These are phyloP conservation scores for Heliocybe sulcata DNA, from an alignment of 1,284 basidiomycete species.

Conservation along the genomic window DNA sequence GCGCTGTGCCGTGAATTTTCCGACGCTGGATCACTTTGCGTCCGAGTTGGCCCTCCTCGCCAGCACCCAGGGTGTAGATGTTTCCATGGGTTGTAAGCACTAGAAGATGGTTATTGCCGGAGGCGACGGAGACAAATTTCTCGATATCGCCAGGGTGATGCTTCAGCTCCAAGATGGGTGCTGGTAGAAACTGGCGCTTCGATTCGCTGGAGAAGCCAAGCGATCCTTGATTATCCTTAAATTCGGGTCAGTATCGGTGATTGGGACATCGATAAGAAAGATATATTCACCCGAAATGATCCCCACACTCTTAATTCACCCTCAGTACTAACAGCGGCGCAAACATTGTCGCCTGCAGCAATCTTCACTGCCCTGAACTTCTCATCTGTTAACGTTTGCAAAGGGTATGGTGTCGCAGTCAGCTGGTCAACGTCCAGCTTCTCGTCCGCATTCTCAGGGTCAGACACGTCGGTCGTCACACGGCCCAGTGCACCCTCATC, in stretches of 20 bases:
- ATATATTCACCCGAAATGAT: conserved; percentile 73
- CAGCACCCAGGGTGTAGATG: conserved; percentile 84
- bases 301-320: conserved; percentile 89
- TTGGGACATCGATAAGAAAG: conserved; percentile 4
- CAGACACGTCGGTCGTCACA: conserved; percentile 62
- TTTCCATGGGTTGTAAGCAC: conserved; percentile 81
- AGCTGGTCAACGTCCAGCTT: conserved; percentile 72
- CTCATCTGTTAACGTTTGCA: conserved; percentile 66
- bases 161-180: conserved; percentile 60
- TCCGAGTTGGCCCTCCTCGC: conserved; percentile 83
- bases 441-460: conserved; percentile 53
- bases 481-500: conserved; percentile 92
- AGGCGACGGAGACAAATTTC: conserved; percentile 74
- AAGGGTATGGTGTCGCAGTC: conserved; percentile 68
- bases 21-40: conserved; percentile 79
- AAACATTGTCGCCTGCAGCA: conserved; percentile 81
- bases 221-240: conserved; percentile 70
- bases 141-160: conserved; percentile 53
- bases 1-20: conserved; percentile 77
- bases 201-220: conserved; percentile 76
- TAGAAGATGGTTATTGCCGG: conserved; percentile 84
- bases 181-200: conserved; percentile 62
- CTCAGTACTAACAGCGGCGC: conserved; percentile 69
- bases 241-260: conserved; percentile 5
- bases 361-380: conserved; percentile 79